Conservation (phyloP, 2,329 filamentous ascomycete species). For the Diplodia seriata region DNA sequence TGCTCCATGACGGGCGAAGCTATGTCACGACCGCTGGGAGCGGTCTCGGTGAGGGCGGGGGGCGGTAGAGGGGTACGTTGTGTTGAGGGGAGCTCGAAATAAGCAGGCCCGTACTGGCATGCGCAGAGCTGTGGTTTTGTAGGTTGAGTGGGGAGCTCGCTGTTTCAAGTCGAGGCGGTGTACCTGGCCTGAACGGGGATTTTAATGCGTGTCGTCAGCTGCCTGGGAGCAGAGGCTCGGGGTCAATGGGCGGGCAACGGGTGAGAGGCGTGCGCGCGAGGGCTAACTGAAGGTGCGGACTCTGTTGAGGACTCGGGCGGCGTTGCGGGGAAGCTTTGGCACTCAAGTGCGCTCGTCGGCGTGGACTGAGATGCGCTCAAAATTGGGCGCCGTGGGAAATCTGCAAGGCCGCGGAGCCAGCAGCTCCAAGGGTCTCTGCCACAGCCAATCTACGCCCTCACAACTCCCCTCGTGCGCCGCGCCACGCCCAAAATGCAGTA, state of each 20-base stretch:
- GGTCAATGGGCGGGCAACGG: slow-evolving; percentile 18
- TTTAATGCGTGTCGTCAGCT: not conserved
- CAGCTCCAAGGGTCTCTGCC: slow-evolving; percentile 3
- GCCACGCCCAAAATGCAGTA: slow-evolving; percentile 21
- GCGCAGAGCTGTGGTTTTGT: slow-evolving; percentile 28
- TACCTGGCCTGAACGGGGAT: slow-evolving; percentile 20
- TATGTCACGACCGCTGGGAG: slow-evolving; percentile 14
- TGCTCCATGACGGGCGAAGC: slow-evolving; percentile 31
- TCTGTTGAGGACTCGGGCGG: slow-evolving; percentile 16
- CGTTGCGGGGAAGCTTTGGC: slow-evolving; percentile 33
- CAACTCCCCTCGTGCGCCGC: slow-evolving; percentile 8
- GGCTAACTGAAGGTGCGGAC: not conserved
- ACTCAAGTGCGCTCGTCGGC: slow-evolving; percentile 21
- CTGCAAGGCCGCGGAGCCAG: slow-evolving; percentile 30
- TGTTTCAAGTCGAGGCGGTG: slow-evolving; percentile 33
- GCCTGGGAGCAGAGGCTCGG: not conserved
- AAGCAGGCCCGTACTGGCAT: slow-evolving; percentile 26
- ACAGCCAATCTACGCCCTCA: slow-evolving; percentile 7
- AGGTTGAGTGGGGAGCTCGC: slow-evolving; percentile 30
- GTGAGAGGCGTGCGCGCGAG: not conserved
- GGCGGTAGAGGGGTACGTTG: slow-evolving; percentile 10
- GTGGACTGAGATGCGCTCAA: slow-evolving; percentile 32
- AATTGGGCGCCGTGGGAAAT: slow-evolving; percentile 30
- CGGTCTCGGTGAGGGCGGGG: not conserved
- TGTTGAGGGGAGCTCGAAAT: slow-evolving; percentile 13